phyloP scores from a whole-genome alignment of 2,329 filamentous ascomycete species.

The Phyllosticta citrichinensis region DNA sequence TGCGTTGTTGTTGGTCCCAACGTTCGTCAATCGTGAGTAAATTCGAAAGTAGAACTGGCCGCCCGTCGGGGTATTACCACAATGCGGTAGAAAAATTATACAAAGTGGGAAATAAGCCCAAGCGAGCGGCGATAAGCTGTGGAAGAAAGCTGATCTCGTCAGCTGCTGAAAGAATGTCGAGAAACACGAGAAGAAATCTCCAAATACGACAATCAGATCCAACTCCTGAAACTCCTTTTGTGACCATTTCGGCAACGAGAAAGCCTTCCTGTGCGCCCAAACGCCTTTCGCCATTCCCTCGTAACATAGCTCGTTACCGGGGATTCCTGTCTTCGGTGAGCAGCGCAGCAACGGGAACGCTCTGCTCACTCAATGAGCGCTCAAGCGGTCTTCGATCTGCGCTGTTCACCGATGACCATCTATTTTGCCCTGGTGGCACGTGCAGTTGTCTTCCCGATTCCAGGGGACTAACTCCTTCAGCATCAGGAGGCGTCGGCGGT shows the following conservation, averaged over 20 bases:
- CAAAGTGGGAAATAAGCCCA: not conserved
- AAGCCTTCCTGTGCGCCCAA: not conserved
- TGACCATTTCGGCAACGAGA: not conserved
- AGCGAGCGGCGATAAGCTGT: not conserved
- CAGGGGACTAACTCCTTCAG: not conserved
- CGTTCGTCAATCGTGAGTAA: not conserved
- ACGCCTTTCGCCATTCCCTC: not conserved
- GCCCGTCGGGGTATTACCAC: not conserved
- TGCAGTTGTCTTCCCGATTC: not conserved
- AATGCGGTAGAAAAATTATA: not conserved
- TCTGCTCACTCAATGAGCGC: not conserved
- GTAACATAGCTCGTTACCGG: not conserved
- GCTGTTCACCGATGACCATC: constrained; percentile 1
- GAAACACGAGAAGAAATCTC: not conserved
- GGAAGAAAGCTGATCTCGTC: not conserved
- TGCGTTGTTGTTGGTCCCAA: not conserved
- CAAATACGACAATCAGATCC: not conserved
- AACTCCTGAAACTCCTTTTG: not conserved
- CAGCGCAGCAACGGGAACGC: constrained; percentile 4
- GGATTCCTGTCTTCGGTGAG: constrained; percentile 9
- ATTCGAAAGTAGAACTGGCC: not conserved
- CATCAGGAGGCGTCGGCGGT: constrained; percentile 7
- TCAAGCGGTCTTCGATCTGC: not conserved
- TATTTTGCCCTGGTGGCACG: not conserved
- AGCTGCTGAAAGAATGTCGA: not conserved